Conservation (phyloP, 2,329 filamentous ascomycete species). For the Claviceps arundinis region DNA sequence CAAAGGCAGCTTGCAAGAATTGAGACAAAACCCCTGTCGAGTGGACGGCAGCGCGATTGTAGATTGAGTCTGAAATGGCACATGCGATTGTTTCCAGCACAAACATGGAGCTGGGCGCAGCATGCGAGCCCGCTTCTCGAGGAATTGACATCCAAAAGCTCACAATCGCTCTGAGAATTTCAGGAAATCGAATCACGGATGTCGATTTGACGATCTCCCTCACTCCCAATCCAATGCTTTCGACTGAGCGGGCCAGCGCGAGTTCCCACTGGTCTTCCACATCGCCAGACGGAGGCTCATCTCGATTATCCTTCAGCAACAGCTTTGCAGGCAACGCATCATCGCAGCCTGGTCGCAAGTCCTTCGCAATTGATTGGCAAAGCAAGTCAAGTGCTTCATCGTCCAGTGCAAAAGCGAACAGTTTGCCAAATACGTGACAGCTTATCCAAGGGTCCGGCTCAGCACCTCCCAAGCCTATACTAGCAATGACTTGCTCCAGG, state of each 20-base stretch:
- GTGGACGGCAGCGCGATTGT: slow-evolving; percentile 60
- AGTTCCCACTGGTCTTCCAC: slow-evolving; percentile 26
- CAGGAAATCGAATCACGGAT: slow-evolving; percentile 43
- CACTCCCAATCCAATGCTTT: slow-evolving; percentile 27
- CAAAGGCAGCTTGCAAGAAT: slow-evolving; percentile 50
- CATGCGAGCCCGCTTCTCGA: slow-evolving; percentile 26
- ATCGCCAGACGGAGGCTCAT: neutral
- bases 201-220: slow-evolving; percentile 35
- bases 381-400: slow-evolving; percentile 61
- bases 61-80: slow-evolving; percentile 46
- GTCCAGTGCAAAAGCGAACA: slow-evolving; percentile 69
- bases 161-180: slow-evolving; percentile 49
- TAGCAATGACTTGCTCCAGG: slow-evolving; percentile 58
- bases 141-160: slow-evolving; percentile 52
- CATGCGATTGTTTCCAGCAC: slow-evolving; percentile 51
- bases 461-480: slow-evolving; percentile 49
- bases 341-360: slow-evolving; percentile 19
- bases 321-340: slow-evolving; percentile 4
- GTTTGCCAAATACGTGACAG: slow-evolving; percentile 66
- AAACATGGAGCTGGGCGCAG: slow-evolving; percentile 45
- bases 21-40: slow-evolving; percentile 56
- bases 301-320: slow-evolving; percentile 12
- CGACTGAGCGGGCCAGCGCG: slow-evolving; percentile 22
- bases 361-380: slow-evolving; percentile 40
- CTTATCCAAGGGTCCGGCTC: slow-evolving; percentile 56